Evolutionary conservation across 116 monocot genomes (phyloP).

Genomic region (Posidonia oceanica): DNA sequence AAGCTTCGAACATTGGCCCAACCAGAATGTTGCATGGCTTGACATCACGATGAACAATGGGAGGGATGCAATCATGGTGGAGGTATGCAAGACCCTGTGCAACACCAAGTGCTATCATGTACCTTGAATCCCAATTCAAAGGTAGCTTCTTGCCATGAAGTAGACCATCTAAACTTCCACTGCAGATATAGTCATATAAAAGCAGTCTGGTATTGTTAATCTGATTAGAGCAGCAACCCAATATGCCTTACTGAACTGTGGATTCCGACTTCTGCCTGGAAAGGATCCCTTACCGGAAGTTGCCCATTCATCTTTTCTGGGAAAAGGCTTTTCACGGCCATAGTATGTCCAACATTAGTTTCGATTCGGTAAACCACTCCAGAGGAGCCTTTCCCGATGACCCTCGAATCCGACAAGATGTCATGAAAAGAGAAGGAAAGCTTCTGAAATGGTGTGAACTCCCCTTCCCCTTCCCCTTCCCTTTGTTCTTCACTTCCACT

Average conservation of each 20-base stretch:
- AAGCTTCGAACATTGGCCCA: slow-evolving; percentile 12
- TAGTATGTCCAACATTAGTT: background rate
- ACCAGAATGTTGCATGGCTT: slow-evolving; percentile 21
- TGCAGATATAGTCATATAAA: slow-evolving; percentile 19
- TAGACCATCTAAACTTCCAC: slow-evolving; percentile 13
- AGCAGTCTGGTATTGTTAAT: slow-evolving; percentile 7
- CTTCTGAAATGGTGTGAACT: slow-evolving; percentile 21
- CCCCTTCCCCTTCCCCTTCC: slow-evolving; percentile 12
- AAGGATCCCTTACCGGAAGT: slow-evolving; percentile 9
- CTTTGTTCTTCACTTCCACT: slow-evolving; percentile 3
- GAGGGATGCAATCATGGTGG: slow-evolving; percentile 25
- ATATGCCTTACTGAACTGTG: slow-evolving; percentile 16
- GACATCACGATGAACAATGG: slow-evolving; percentile 21
- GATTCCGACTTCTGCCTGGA: slow-evolving; percentile 13
- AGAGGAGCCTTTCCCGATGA: slow-evolving; percentile 18
- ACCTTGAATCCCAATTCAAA: slow-evolving; percentile 18
- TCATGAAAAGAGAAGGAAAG: slow-evolving; percentile 12
- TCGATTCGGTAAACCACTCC: slow-evolving; percentile 17
- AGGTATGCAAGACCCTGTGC: slow-evolving; percentile 24
- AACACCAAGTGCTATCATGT: slow-evolving; percentile 19
- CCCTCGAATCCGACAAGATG: slow-evolving; percentile 10
- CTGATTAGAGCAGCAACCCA: slow-evolving; percentile 10
- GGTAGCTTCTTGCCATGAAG: slow-evolving; percentile 10
- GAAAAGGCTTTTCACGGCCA: slow-evolving; percentile 23
- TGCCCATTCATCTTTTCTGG: slow-evolving; percentile 4